A percentile compares a stretch with the other conserved stretches of the same genome.
Conservation (phyloP, 164 flowering plant species). For the Aristolochia fimbriata region DNA sequence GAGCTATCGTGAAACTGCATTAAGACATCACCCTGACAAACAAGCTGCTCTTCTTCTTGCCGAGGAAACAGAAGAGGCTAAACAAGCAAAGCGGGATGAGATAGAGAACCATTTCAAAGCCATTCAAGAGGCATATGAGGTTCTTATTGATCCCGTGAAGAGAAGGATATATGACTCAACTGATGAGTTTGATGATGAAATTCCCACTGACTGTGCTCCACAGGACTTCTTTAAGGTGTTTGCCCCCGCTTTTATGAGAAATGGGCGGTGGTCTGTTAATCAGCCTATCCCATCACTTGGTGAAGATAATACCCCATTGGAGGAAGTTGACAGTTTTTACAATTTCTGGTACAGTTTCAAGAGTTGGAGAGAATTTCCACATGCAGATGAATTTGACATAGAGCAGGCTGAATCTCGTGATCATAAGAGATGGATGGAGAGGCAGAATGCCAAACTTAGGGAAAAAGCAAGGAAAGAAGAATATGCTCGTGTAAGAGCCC, state of each 20-base stretch:
- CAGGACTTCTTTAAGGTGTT: slow-evolving; percentile 86
- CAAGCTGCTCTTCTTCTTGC: slow-evolving; percentile 65
- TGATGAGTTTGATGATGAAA: slow-evolving; percentile 93
- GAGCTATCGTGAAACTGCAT: slow-evolving; percentile 47
- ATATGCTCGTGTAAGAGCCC: slow-evolving; percentile 56
- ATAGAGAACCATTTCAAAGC: slow-evolving; percentile 78
- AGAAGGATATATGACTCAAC: slow-evolving; percentile 92
- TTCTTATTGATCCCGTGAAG: slow-evolving; percentile 70
- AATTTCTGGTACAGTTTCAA: slow-evolving; percentile 79
- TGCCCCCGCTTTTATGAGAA: slow-evolving; percentile 89
- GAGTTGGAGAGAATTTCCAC: slow-evolving; percentile 97
- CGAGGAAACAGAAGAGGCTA: slow-evolving; percentile 82
- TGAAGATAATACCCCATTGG: slow-evolving; percentile 46
- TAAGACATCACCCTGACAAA: slow-evolving; percentile 50
- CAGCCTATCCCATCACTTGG: slow-evolving; percentile 69
- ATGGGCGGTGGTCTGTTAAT: slow-evolving; percentile 82
- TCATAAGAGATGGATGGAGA: slow-evolving; percentile 95
- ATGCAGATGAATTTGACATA: slow-evolving; percentile 81
- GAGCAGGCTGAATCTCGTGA: slow-evolving; percentile 97
- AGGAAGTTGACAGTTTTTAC: slow-evolving; percentile 72
- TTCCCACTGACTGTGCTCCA: slow-evolving; percentile 76
- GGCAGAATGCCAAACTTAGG: slow-evolving; percentile 81
- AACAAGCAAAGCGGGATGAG: slow-evolving; percentile 81
- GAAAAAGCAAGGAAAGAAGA: slow-evolving; percentile 95
- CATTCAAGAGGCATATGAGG: slow-evolving; percentile 86